A percentile compares a stretch with the other conserved stretches of the same genome.
phyloP scores from a whole-genome alignment of 768 basidiomycete genomes.

The Tulasnella sp. region DNA sequence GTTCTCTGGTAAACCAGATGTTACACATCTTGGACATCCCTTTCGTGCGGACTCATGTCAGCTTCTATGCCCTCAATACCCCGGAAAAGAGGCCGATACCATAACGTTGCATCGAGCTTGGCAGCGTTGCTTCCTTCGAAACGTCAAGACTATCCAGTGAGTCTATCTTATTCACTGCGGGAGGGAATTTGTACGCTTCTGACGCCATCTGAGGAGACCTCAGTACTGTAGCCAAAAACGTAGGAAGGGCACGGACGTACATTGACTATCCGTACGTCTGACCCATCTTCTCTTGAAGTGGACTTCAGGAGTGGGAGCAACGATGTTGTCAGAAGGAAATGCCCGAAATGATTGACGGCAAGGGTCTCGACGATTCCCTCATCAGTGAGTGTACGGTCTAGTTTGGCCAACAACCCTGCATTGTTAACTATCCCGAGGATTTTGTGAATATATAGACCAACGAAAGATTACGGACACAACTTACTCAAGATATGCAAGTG shows the following conservation, averaged over 20 bases:
- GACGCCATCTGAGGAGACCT: not conserved
- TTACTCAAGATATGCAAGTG: slow-evolving; percentile 44
- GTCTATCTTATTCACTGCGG: not conserved
- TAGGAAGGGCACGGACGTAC: slow-evolving; percentile 26
- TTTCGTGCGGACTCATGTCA: not conserved
- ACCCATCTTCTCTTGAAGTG: slow-evolving; percentile 35
- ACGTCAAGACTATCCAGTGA: not conserved
- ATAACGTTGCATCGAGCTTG: not conserved
- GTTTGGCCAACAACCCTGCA: slow-evolving; percentile 34
- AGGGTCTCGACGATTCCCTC: slow-evolving; percentile 6
- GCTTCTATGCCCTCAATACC: not conserved
- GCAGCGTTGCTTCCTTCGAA: not conserved
- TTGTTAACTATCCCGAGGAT: slow-evolving; percentile 37
- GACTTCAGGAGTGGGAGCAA: slow-evolving; percentile 40
- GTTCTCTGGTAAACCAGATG: not conserved
- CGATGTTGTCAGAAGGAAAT: slow-evolving; percentile 41
- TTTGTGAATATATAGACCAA: not conserved
- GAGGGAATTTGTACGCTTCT: not conserved
- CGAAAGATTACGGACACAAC: slow-evolving; percentile 16
- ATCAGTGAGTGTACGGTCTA: not conserved
- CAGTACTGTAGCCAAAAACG: not conserved
- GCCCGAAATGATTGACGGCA: slow-evolving; percentile 36
- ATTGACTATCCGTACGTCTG: slow-evolving; percentile 50
- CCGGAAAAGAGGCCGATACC: not conserved
- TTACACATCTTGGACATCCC: not conserved